Evolutionary conservation across 2,329 filamentous ascomycete genomes (phyloP), one percentile per base, ranked within the genome.

Genomic region (Cercospora beticola): DNA sequence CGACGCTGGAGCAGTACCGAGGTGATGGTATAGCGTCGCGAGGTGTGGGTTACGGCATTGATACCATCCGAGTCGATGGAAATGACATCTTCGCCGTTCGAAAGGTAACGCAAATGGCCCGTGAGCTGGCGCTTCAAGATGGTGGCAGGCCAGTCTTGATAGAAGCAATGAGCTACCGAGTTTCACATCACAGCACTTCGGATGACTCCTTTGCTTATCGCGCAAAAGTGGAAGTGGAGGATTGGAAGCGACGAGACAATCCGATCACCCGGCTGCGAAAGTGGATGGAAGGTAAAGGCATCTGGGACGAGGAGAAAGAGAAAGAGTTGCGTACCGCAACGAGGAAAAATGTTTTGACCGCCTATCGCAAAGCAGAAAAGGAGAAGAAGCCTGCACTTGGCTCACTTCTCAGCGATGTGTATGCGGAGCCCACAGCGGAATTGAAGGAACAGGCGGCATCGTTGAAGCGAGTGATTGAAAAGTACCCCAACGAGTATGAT

Each of bases 121-220:
- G 94, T 1, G 85, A 87, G 60, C 87, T 94, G 76, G 94, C 94
- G 0, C 85, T 98, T 3, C 84, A 90, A 66, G 89, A 92, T 54
- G 92, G 92, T n/a, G 92, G 92, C 4, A 88, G 87, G 71, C 93
- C 93, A 0, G 87, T 99, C 0, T 83, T 99, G 7, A 90, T 99
- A 49, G 95, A 99, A 81, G 93, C 93, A 66, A 97, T 99, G 92
- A 94, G 92, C 26, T 99, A 99, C 81, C 93, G 95, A n/a, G 94
- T 98, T 54, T 94, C 92, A 6, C 93, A 99, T 78, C 95, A 99
- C 82, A 97, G 93, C 80, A 99, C 95, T 0, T 95, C 92, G 0
- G 95, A 99, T 77, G 95, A 99, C 81, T 95, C 92, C 28, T 99
- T 97, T 76, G 95, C 95, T 0, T 99, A 99, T 82, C 91, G 95